These are phyloP conservation scores for Rosa persica DNA, from an alignment of 306 rosid genomes.

Conservation along the genomic window DNA sequence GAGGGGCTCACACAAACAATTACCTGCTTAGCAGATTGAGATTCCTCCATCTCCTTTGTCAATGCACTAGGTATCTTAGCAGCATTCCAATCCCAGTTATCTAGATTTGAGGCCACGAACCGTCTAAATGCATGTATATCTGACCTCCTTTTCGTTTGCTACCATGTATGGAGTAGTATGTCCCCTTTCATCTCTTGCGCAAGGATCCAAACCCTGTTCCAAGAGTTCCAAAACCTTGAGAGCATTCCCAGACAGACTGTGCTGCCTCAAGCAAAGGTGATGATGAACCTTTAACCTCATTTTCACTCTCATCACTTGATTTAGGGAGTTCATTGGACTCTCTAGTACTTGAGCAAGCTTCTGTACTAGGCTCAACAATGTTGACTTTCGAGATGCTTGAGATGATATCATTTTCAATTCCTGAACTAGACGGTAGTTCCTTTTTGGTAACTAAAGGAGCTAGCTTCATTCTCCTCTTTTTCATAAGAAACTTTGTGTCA, in stretches of 20 bases:
- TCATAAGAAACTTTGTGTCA: slow-evolving; percentile 62
- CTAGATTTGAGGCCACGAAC: slow-evolving; percentile 86
- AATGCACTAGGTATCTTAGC: slow-evolving; percentile 93
- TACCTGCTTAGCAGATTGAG: slow-evolving; percentile 95
- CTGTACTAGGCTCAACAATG: slow-evolving; percentile 33
- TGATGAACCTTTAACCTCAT: slow-evolving; percentile 36
- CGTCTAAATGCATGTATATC: slow-evolving; percentile 82
- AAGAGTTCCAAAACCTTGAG: slow-evolving; percentile 68
- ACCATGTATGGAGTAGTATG: slow-evolving; percentile 85
- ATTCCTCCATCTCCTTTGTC: slow-evolving; percentile 96
- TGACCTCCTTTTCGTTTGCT: slow-evolving; percentile 80
- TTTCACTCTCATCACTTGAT: slow-evolving; percentile 61
- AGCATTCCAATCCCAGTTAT: slow-evolving; percentile 86
- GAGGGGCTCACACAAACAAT: background rate
- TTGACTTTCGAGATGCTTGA: slow-evolving; percentile 30
- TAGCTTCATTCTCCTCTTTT: slow-evolving; percentile 59
- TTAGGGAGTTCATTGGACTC: slow-evolving; percentile 31
- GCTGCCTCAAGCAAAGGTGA: slow-evolving; percentile 85
- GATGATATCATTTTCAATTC: slow-evolving; percentile 25
- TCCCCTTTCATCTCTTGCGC: slow-evolving; percentile 77
- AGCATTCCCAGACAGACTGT: slow-evolving; percentile 47
- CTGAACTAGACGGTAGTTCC: slow-evolving; percentile 23
- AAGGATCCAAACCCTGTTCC: slow-evolving; percentile 83
- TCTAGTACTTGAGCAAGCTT: slow-evolving; percentile 39
- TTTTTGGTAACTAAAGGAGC: slow-evolving; percentile 24